Percentiles rank a stretch among this genome's conserved stretches.
Conservation (phyloP, 2,329 filamentous ascomycete genomes). For the Trichophyton simii region DNA sequence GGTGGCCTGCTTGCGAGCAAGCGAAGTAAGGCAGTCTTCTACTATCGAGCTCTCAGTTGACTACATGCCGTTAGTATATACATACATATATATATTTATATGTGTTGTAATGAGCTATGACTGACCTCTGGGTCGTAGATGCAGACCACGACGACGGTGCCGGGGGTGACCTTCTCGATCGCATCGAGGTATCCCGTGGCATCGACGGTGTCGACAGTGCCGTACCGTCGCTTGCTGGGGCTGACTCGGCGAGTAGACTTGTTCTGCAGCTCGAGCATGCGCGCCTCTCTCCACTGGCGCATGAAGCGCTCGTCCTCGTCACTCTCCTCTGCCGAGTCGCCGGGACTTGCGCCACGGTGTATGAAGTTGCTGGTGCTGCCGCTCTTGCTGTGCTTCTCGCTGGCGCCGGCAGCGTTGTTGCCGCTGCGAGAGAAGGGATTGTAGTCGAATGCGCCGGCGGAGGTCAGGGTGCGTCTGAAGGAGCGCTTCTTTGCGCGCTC, state of each 20-base stretch:
- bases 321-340: slow-evolving; percentile 16
- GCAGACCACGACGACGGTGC: slow-evolving; percentile 81
- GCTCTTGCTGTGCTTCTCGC: neutral
- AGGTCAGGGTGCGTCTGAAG: slow-evolving; percentile 34
- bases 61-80: slow-evolving; percentile 20
- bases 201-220: slow-evolving; percentile 70
- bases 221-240: slow-evolving; percentile 66
- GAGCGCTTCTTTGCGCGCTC: slow-evolving; percentile 37
- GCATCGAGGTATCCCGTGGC: slow-evolving; percentile 89
- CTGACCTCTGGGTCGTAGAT: slow-evolving; percentile 62
- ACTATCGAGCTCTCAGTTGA: slow-evolving; percentile 67
- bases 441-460: slow-evolving; percentile 24
- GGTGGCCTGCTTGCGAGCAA: slow-evolving; percentile 58
- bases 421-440: slow-evolving; percentile 14
- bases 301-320: slow-evolving; percentile 66
- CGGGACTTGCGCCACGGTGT: neutral
- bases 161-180: slow-evolving; percentile 72
- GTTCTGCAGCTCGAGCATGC: slow-evolving; percentile 62
- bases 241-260: slow-evolving; percentile 57
- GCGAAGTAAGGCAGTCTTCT: slow-evolving; percentile 60
- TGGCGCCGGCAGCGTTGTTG: slow-evolving; percentile 1
- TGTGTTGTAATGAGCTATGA: neutral
- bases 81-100: no score
- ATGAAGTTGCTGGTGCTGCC: neutral
- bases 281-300: slow-evolving; percentile 68